phyloP scores from a whole-genome alignment of 2,329 filamentous ascomycete species.

The Colletotrichum euphorbiae region DNA sequence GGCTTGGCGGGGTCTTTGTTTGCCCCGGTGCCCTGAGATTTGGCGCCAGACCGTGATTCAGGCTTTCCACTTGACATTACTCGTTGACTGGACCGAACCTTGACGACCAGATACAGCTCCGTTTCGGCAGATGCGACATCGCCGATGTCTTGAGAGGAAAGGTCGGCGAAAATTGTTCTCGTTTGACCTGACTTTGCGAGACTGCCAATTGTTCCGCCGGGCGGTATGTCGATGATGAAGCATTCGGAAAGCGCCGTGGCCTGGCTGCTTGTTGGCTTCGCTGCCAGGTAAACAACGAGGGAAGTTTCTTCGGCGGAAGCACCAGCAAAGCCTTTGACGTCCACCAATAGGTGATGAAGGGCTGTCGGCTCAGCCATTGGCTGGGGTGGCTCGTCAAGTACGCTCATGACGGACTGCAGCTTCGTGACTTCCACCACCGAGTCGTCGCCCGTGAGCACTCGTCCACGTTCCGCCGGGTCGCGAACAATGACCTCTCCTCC shows the following conservation, averaged over 20 bases:
- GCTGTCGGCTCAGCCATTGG: constrained; percentile 74
- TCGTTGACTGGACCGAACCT: constrained; percentile 73
- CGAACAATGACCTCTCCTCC: constrained; percentile 95
- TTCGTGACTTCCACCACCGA: constrained; percentile 92
- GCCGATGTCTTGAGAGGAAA: constrained; percentile 80
- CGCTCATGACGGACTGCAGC: constrained; percentile 94
- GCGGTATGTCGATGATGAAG: constrained; percentile 81
- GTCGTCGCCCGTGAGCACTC: constrained; percentile 90
- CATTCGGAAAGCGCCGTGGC: constrained; percentile 82
- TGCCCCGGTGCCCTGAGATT: constrained; percentile 53
- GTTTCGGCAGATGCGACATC: constrained; percentile 71
- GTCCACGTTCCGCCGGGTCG: constrained; percentile 83
- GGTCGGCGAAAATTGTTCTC: constrained; percentile 88
- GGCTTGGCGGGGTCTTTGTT: constrained; percentile 55
- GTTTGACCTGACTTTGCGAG: constrained; percentile 75
- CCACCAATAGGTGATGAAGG: constrained; percentile 84
- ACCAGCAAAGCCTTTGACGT: constrained; percentile 85
- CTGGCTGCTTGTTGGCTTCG: constrained; percentile 72
- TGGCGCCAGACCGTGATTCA: constrained; percentile 63
- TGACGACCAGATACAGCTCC: constrained; percentile 86
- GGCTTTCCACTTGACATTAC: constrained; percentile 58
- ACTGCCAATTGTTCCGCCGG: constrained; percentile 77
- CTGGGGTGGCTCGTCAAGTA: constrained; percentile 85
- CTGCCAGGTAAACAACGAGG: constrained; percentile 81
- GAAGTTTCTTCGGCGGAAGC: constrained; percentile 80